Evolutionary conservation across 2,329 filamentous ascomycete genomes (phyloP).

Genomic region (Daldinia eschscholtzii): DNA sequence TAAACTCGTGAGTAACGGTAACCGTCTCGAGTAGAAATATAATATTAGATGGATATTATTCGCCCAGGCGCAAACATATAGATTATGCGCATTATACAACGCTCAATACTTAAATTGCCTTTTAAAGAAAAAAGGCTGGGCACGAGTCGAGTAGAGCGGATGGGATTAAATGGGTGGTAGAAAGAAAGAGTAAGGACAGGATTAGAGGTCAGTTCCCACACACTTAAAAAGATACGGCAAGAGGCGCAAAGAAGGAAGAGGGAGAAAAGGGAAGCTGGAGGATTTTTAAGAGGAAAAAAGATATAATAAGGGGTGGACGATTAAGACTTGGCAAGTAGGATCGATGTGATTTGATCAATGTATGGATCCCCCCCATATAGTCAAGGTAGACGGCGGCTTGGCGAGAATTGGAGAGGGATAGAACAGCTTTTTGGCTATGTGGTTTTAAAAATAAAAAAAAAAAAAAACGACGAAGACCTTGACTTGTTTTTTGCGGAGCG

Average conservation of each 20-base stretch:
- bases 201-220: constrained; percentile 42
- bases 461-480: background rate
- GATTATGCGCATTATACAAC: constrained; percentile 5
- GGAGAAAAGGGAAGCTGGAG: constrained; percentile 28
- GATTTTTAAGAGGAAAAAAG: constrained; percentile 31
- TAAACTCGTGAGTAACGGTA: background rate
- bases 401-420: constrained; percentile 32
- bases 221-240: constrained; percentile 20
- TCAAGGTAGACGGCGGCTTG: constrained; percentile 40
- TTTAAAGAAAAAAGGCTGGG: background rate
- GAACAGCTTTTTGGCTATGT: background rate
- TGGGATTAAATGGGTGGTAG: constrained; percentile 20
- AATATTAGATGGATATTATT: constrained; percentile 37
- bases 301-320: constrained; percentile 39
- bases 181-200: constrained; percentile 34
- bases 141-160: background rate
- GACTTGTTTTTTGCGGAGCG: constrained; percentile 1
- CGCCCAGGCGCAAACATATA: constrained; percentile 14
- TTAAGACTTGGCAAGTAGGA: constrained; percentile 40
- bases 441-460: background rate
- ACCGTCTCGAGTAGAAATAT: constrained; percentile 2
- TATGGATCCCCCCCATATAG: constrained; percentile 34
- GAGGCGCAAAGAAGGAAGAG: constrained; percentile 24
- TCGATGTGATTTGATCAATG: constrained; percentile 36
- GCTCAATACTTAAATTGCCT: background rate